Percentiles rank a stretch among this genome's conserved stretches.
These are phyloP conservation scores for Thelonectria rubi DNA, from an alignment of 2,329 filamentous ascomycete species.

Conservation along the genomic window DNA sequence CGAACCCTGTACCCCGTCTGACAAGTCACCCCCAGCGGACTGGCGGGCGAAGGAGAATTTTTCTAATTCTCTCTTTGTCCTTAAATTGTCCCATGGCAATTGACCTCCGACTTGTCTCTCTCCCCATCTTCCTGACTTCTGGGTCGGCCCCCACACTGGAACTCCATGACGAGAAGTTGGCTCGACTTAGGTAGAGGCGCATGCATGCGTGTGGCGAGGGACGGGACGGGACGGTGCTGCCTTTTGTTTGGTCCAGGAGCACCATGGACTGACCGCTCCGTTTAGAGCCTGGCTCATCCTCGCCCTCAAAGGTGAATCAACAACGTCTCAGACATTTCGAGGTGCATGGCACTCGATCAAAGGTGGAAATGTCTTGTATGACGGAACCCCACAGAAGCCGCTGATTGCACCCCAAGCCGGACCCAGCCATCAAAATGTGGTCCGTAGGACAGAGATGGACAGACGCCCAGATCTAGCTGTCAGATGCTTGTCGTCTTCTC, in stretches of 20 bases:
- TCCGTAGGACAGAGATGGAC: slow-evolving; percentile 1
- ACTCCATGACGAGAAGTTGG: slow-evolving; percentile 6
- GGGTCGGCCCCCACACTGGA: slow-evolving; percentile 20
- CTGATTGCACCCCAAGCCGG: slow-evolving; percentile 11
- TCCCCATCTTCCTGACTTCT: slow-evolving; percentile 14
- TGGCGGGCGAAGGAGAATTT: slow-evolving; percentile 23
- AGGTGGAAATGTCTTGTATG: neutral
- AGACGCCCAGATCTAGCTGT: slow-evolving; percentile 26
- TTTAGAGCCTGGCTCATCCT: neutral
- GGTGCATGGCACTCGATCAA: neutral
- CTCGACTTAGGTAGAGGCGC: slow-evolving; percentile 10
- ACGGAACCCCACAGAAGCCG: slow-evolving; percentile 1
- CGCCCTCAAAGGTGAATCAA: neutral
- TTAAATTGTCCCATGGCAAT: slow-evolving; percentile 20
- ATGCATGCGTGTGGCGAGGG: slow-evolving; percentile 12
- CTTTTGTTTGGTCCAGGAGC: slow-evolving; percentile 8
- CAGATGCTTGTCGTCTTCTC: slow-evolving; percentile 22
- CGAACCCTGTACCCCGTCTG: slow-evolving; percentile 21
- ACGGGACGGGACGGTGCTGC: slow-evolving; percentile 19
- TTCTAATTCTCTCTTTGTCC: slow-evolving; percentile 3
- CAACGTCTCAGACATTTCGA: neutral
- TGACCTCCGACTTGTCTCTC: slow-evolving; percentile 18
- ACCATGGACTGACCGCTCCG: slow-evolving; percentile 1
- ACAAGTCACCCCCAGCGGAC: slow-evolving; percentile 22
- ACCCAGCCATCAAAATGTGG: slow-evolving; percentile 11